Conservation (phyloP, 177 flowering plant genomes). For the Tripterygium wilfordii region DNA sequence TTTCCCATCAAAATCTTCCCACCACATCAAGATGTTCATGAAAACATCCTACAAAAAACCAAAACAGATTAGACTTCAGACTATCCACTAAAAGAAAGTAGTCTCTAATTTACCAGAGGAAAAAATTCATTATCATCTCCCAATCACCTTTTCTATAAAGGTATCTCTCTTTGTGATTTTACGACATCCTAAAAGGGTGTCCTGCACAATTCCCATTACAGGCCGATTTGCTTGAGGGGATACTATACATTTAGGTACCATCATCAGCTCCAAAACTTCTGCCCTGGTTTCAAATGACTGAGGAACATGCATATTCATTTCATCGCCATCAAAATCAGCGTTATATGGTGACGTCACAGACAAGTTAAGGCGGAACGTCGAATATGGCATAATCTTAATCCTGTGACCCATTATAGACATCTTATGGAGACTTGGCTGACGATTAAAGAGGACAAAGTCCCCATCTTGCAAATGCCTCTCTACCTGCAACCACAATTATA, state of each 20-base stretch:
- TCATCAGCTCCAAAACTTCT: constrained; percentile 95
- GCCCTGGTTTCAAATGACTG: constrained; percentile 99
- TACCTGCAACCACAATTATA: constrained; percentile 49
- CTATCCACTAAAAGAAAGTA: no score
- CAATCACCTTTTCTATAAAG: constrained; percentile 82
- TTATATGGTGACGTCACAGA: constrained; percentile 98
- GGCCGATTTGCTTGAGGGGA: constrained; percentile 96
- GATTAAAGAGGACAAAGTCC: constrained; percentile 89
- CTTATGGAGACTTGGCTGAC: constrained; percentile 98
- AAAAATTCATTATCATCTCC: background rate
- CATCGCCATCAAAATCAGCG: constrained; percentile 99
- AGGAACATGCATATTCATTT: constrained; percentile 99
- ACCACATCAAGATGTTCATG: constrained; percentile 99
- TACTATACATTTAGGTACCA: constrained; percentile 98
- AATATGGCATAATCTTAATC: constrained; percentile 98
- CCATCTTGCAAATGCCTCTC: constrained; percentile 96
- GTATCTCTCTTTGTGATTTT: constrained; percentile 96
- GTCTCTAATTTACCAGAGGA: no score
- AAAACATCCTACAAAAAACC: constrained; percentile 75
- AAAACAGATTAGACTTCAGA: background rate
- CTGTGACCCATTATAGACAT: constrained; percentile 99
- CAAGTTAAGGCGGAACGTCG: constrained; percentile 88
- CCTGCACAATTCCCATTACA: constrained; percentile 99
- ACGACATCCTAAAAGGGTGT: constrained; percentile 96
- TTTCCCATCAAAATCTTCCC: constrained; percentile 99